Percentiles rank a stretch among this genome's conserved stretches.
Evolutionary conservation across 1,284 basidiomycete species (phyloP).

Genomic region (Leccinum laetum): DNA sequence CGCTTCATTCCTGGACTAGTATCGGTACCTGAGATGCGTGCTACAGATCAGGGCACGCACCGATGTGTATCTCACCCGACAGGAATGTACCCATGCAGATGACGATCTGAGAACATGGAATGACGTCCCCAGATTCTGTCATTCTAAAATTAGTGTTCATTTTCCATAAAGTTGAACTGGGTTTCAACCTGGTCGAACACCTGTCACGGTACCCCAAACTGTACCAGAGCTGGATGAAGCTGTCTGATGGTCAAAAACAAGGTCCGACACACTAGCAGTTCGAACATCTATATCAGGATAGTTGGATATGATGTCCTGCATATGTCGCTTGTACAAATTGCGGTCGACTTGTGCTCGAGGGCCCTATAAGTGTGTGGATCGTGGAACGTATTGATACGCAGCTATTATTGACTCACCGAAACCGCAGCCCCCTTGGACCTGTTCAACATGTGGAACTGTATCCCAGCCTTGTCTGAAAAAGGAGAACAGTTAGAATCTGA

Average conservation of each 20-base stretch:
- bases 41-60: constrained; percentile 36
- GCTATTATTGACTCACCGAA: constrained; percentile 55
- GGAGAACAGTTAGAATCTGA: neutral
- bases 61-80: constrained; percentile 87
- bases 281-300: constrained; percentile 72
- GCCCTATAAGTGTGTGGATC: constrained; percentile 48
- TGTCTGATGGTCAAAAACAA: constrained; percentile 60
- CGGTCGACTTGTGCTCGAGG: constrained; percentile 88
- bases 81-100: constrained; percentile 92
- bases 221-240: constrained; percentile 26
- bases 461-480: constrained; percentile 75
- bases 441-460: constrained; percentile 87
- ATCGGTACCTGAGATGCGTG: neutral
- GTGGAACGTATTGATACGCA: neutral
- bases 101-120: constrained; percentile 79
- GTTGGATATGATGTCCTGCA: constrained; percentile 68
- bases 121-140: constrained; percentile 72
- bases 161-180: neutral
- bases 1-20: constrained; percentile 60
- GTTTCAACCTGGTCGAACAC: constrained; percentile 70
- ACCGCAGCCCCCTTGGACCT: constrained; percentile 88
- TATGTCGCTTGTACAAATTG: constrained; percentile 77
- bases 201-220: constrained; percentile 55
- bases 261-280: constrained; percentile 78
- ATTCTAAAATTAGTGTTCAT: constrained; percentile 3